These are phyloP conservation scores for Tricholoma hemisulphureum DNA, from an alignment of 768 basidiomycete species.

Conservation along the genomic window DNA sequence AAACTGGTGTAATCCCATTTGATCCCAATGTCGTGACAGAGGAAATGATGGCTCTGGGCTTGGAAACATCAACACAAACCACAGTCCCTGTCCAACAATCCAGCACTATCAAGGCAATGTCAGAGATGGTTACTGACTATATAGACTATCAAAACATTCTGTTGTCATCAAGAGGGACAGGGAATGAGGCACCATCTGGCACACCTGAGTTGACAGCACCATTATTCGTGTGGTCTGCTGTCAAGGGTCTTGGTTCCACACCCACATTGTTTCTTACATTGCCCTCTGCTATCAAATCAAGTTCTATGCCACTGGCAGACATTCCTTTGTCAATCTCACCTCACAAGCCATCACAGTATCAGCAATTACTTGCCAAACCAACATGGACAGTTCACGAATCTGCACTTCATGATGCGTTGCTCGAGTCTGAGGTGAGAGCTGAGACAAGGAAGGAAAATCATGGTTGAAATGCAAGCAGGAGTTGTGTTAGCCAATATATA, in stretches of 20 bases:
- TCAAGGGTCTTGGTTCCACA: background rate
- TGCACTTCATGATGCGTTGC: background rate
- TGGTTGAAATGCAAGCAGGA: background rate
- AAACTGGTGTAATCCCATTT: slow-evolving; percentile 24
- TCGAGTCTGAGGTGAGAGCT: background rate
- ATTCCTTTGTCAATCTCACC: background rate
- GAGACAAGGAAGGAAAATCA: background rate
- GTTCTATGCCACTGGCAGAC: background rate
- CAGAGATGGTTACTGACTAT: slow-evolving; percentile 2
- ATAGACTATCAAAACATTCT: background rate
- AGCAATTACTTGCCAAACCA: background rate
- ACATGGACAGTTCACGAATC: background rate
- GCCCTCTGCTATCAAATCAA: background rate
- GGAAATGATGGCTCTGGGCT: slow-evolving; percentile 23
- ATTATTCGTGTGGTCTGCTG: background rate
- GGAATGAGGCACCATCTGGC: too few relatives aligned
- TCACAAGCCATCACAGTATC: background rate
- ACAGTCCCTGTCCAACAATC: slow-evolving; percentile 13
- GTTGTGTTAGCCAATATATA: background rate
- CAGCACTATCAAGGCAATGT: slow-evolving; percentile 8
- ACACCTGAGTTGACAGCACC: background rate
- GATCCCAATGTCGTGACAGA: slow-evolving; percentile 18
- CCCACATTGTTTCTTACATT: background rate
- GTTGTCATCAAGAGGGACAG: too few relatives aligned
- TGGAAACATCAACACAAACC: slow-evolving; percentile 13